phyloP scores from a whole-genome alignment of 345 rosid species.

The Acer saccharum region DNA sequence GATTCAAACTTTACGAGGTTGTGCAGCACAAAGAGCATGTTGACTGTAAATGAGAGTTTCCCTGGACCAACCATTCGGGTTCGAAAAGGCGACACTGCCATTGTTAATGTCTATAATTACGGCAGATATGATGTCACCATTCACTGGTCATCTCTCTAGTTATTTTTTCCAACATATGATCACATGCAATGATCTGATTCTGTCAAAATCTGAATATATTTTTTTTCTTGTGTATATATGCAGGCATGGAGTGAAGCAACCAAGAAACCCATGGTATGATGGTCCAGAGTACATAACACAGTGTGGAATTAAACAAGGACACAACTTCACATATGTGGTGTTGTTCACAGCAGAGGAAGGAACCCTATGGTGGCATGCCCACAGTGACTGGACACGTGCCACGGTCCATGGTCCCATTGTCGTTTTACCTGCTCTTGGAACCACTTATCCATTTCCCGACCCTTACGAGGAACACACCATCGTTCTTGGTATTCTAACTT shows the following conservation, averaged over 20 bases:
- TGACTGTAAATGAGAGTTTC: constrained; percentile 21
- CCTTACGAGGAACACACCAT: constrained; percentile 43
- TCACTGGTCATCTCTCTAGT: constrained; percentile 14
- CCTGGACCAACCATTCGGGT: constrained; percentile 18
- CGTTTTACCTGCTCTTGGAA: constrained; percentile 24
- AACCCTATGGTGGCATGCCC: constrained; percentile 63
- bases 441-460: constrained; percentile 30
- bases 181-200: too few relatives aligned
- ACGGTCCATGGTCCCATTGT: constrained; percentile 48
- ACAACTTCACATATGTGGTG: constrained; percentile 39
- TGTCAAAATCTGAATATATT: not conserved
- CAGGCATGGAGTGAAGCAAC: constrained; percentile 53
- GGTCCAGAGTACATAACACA: constrained; percentile 56
- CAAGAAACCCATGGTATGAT: constrained; percentile 50
- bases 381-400: constrained; percentile 50
- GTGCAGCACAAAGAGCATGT: constrained; percentile 22
- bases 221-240: not conserved
- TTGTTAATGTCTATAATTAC: constrained; percentile 12
- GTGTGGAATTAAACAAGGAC: constrained; percentile 44
- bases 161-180: too few relatives aligned
- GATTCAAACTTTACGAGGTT: constrained; percentile 12
- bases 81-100: constrained; percentile 16
- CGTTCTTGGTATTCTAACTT: constrained; percentile 25
- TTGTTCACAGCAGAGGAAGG: constrained; percentile 40
- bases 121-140: constrained; percentile 21